Evolutionary conservation across 148 eudicot species (phyloP).

Genomic region (Cornus kousa): DNA sequence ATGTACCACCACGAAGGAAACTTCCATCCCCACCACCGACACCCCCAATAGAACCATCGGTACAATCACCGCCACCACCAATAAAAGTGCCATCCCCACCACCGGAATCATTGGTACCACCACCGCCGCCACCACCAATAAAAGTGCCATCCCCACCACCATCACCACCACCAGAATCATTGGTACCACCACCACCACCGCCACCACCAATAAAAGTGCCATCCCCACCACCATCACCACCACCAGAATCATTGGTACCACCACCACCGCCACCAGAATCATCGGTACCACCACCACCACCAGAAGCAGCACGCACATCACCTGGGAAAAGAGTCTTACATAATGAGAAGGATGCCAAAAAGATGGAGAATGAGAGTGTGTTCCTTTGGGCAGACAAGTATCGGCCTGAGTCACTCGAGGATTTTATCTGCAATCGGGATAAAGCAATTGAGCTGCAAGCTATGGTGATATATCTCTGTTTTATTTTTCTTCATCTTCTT

Average conservation of each 20-base stretch:
- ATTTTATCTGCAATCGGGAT: conserved; percentile 38
- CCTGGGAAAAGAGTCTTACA: neutral
- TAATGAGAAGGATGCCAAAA: conserved; percentile 6
- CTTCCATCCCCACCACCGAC: neutral
- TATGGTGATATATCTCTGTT: conserved; percentile 9
- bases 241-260: neutral
- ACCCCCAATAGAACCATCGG: neutral
- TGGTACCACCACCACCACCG: too few species aligned
- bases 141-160: too few species aligned
- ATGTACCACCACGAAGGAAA: too few species aligned
- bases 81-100: too few species aligned
- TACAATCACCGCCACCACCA: too few species aligned
- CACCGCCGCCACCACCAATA: too few species aligned
- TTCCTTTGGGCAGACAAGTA: conserved; percentile 38
- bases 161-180: too few species aligned
- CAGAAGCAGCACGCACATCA: conserved; percentile 7
- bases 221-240: conserved; percentile 6
- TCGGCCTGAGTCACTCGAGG: conserved; percentile 29
- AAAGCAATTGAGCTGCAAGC: conserved; percentile 29
- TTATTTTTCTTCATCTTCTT: neutral
- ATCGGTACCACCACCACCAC: neutral
- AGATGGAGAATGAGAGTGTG: conserved; percentile 12
- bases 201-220: too few species aligned
- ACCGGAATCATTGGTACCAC: too few species aligned
- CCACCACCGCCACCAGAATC: neutral